Evolutionary conservation across 2,329 filamentous ascomycete species (phyloP).

Genomic region (Sarocladiaceae sp.): DNA sequence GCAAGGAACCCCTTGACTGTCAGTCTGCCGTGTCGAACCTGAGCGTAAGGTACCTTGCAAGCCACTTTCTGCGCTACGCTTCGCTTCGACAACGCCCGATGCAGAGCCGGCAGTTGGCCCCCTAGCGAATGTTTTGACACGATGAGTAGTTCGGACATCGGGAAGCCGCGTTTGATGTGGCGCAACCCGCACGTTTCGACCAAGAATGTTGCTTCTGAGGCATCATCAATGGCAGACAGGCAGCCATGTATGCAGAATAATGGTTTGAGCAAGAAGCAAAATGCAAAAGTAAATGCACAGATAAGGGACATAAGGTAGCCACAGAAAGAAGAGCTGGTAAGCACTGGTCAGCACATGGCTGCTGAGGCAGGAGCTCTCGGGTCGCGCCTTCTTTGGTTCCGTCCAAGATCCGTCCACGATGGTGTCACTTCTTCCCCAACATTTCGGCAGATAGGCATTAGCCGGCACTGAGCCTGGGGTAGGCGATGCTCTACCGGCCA

Average conservation of each 20-base stretch:
- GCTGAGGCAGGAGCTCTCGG: too few species aligned
- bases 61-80: neutral
- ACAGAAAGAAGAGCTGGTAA: too few species aligned
- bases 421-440: too few species aligned
- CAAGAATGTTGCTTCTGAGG: neutral
- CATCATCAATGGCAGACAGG: too few species aligned
- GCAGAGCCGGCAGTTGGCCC: neutral
- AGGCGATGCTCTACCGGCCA: neutral
- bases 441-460: too few species aligned
- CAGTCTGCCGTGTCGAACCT: neutral
- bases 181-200: neutral
- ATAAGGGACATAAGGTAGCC: too few species aligned
- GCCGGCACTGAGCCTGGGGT: too few species aligned
- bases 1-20: constrained; percentile 5
- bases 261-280: neutral
- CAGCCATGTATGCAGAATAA: too few species aligned
- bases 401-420: too few species aligned
- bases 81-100: neutral
- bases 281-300: neutral
- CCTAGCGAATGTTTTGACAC: neutral
- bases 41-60: neutral
- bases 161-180: neutral
- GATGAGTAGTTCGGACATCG: neutral
- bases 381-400: too few species aligned
- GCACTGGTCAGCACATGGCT: too few species aligned